Conservation (phyloP, 208 protist genomes). For the Balamuthia mandrillaris region DNA sequence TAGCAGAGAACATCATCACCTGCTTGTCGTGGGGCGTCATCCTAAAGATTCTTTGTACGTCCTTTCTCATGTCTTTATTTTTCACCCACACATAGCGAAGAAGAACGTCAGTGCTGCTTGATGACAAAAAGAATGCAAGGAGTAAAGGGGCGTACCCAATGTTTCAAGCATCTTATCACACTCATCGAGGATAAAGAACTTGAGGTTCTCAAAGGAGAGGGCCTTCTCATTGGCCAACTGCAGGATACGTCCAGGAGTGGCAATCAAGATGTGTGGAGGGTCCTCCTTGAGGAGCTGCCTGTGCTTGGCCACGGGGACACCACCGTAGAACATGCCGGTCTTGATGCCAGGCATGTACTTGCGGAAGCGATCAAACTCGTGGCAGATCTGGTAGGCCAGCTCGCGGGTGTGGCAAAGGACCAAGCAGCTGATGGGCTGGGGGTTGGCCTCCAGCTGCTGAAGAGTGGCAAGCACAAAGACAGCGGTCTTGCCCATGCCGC, state of each 20-base stretch:
- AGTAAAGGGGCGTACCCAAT: slow-evolving; percentile 30
- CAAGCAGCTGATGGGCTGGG: slow-evolving; percentile 72
- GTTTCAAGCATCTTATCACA: slow-evolving; percentile 95
- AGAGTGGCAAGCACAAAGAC: slow-evolving; percentile 98
- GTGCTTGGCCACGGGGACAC: slow-evolving; percentile 80
- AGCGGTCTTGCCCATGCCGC: slow-evolving; percentile 99
- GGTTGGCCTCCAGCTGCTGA: slow-evolving; percentile 89
- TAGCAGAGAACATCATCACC: slow-evolving; percentile 99
- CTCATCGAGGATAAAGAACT: slow-evolving; percentile 99
- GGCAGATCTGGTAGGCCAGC: slow-evolving; percentile 97
- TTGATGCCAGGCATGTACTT: slow-evolving; percentile 92
- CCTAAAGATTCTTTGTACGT: slow-evolving; percentile 97
- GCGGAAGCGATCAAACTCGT: slow-evolving; percentile 80
- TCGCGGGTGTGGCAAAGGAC: slow-evolving; percentile 94
- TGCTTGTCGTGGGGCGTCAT: slow-evolving; percentile 95
- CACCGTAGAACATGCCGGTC: slow-evolving; percentile 94
- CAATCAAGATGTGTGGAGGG: slow-evolving; percentile 94
- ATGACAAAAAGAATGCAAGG: background rate
- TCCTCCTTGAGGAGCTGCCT: slow-evolving; percentile 65
- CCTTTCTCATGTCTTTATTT: slow-evolving; percentile 82
- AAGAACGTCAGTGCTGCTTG: background rate
- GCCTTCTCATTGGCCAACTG: slow-evolving; percentile 82
- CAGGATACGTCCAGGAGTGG: slow-evolving; percentile 94
- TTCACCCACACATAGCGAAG: background rate
- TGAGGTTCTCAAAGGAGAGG: slow-evolving; percentile 89